Percentiles rank a stretch among this genome's conserved stretches.
These are phyloP conservation scores for Angomonas ambiguus DNA, from an alignment of 208 protist species.

Conservation along the genomic window DNA sequence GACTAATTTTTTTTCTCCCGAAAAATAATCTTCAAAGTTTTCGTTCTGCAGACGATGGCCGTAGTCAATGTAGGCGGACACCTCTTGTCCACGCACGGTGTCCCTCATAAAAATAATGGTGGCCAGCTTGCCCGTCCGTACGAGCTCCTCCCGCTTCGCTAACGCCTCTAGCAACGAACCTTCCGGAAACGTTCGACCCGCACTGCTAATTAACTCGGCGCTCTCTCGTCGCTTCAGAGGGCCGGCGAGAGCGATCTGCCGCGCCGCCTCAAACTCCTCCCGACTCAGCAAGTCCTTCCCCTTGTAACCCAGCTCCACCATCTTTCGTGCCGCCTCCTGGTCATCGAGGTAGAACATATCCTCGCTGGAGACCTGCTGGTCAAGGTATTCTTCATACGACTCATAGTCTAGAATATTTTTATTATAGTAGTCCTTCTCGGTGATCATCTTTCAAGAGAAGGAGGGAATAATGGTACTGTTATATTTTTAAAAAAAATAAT, in stretches of 20 bases:
- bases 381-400: conserved; percentile 91
- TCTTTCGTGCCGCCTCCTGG: conserved; percentile 91
- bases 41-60: conserved; percentile 93
- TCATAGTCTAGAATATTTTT: conserved; percentile 78
- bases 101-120: conserved; percentile 97
- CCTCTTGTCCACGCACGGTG: conserved; percentile 95
- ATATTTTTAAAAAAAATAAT: not conserved
- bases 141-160: conserved; percentile 94
- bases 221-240: conserved; percentile 83
- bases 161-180: conserved; percentile 80
- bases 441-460: conserved; percentile 13
- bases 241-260: conserved; percentile 64
- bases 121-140: conserved; percentile 93
- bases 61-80: conserved; percentile 98
- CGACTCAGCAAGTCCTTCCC: conserved; percentile 87
- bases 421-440: conserved; percentile 31
- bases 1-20: conserved; percentile 81
- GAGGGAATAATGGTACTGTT: not conserved
- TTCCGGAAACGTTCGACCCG: conserved; percentile 78
- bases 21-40: conserved; percentile 94
- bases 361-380: conserved; percentile 82
- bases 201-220: conserved; percentile 79
- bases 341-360: conserved; percentile 91
- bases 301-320: conserved; percentile 97
- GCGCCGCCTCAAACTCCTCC: conserved; percentile 85